These are phyloP conservation scores for Graphilbum fragrans DNA, from an alignment of 2,329 filamentous ascomycete genomes.

Conservation along the genomic window DNA sequence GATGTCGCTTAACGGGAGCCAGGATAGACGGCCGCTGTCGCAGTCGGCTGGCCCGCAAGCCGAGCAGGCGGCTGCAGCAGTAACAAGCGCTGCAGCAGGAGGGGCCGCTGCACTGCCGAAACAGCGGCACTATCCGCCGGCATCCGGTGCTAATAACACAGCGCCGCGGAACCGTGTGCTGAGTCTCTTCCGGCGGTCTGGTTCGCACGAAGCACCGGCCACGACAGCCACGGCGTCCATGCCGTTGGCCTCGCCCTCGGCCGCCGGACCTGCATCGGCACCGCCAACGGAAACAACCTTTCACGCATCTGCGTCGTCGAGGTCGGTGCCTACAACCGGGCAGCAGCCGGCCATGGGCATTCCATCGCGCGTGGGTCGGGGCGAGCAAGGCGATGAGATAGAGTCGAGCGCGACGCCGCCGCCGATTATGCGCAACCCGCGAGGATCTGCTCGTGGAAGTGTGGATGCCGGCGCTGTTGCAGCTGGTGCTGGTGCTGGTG, in stretches of 20 bases:
- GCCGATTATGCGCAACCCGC: constrained; percentile 36
- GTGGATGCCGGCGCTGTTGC: constrained; percentile 1
- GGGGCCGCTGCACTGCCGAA: constrained; percentile 10
- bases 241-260: background rate
- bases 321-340: too few species aligned
- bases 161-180: constrained; percentile 30
- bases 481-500: background rate
- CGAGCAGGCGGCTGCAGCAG: constrained; percentile 7
- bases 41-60: too few species aligned
- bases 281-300: constrained; percentile 14
- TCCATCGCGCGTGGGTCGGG: constrained; percentile 26
- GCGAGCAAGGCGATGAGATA: constrained; percentile 22
- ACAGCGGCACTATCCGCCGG: constrained; percentile 37
- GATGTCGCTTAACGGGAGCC: constrained; percentile 14
- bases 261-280: constrained; percentile 12
- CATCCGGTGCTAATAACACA: constrained; percentile 22
- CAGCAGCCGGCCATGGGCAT: constrained; percentile 23
- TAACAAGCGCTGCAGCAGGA: constrained; percentile 3
- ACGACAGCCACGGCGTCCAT: constrained; percentile 7
- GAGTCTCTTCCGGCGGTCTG: constrained; percentile 40
- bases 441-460: constrained; percentile 8
- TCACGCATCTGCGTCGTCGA: constrained; percentile 2
- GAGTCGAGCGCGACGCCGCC: constrained; percentile 39
- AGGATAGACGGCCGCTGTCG: constrained; percentile 9
- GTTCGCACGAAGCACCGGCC: constrained; percentile 19